Evolutionary conservation across 1,284 basidiomycete species (phyloP), one percentile per base, ranked within the genome.

Genomic region (Apiotrichum akiyoshidainum): DNA sequence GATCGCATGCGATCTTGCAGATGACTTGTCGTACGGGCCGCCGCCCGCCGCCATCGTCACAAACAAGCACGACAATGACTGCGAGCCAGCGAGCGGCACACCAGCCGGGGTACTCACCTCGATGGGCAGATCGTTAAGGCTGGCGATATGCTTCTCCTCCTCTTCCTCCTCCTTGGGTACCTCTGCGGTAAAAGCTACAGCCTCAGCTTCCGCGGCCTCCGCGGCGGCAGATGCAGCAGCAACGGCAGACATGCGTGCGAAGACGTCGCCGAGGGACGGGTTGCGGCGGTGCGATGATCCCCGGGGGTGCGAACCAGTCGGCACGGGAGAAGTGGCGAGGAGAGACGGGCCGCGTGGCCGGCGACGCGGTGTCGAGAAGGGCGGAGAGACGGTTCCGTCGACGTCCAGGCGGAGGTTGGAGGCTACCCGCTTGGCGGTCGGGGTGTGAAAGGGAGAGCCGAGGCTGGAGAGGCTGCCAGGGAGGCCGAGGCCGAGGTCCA

Each of bases 91-190:
- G 26, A n/a, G n/a, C n/a, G 26, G 26, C 26, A 31, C 26, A 7
- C 26, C 7, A 34, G n/a, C n/a, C 10, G 21, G 26, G 52, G 35
- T n/a, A 47, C 52, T 54, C 22, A 71, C 69, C 57, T 71, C 69
- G 17, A 60, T 40, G 2, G 69, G 66, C 13, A 71, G 61, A 50
- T 66, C 63, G 11, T 48, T 55, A 19, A 68, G 53, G 31, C 60
- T 55, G 11, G 51, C 47, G n/a, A 46, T 19, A 17, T 40, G 46
- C 16, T 9, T 14, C 21, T 21, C 9, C 3, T 39, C 37, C 40
- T 21, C 9, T 1, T 39, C 37, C 40, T 47, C 49, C 16, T 17
- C 22, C 42, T 45, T 19, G 11, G 13, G 21, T 45, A 4, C 44
- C 22, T 2, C 26, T 31, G 26, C 26, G 26, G 26, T 7, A 31